Evolutionary conservation across 2,329 filamentous ascomycete species (phyloP), one percentile per base, ranked within the genome.

Genomic region (Passalora sequoiae): DNA sequence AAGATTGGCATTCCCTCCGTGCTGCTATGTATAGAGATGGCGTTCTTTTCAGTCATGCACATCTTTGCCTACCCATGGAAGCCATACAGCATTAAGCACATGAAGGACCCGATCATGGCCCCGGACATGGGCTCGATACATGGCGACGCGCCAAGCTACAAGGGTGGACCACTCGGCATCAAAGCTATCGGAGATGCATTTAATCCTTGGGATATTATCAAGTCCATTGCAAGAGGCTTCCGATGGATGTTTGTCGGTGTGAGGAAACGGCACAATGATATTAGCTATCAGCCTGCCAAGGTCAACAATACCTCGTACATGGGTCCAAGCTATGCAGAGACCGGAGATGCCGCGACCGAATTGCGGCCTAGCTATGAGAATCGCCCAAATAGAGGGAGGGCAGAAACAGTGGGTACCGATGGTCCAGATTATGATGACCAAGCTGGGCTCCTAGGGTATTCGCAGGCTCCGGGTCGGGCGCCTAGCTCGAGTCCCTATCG

Each of bases 11-110:
- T 94, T 20, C 86, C 88, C 0, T 81, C 81, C 20, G 68, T 91
- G 39, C 70, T 94, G 8, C 77, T 92, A 17, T 89, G 84, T 60
- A 70, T 92, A 29, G 88, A 94, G 66, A 94, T 94, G 88, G 79
- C 85, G 6, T 68, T 86, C 21, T 94, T 94, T 58, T 72, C 84
- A 13, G 60, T 89, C 32, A 66, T 94, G 40, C 88, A 94, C 63
- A 67, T 92, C 12, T 94, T 82, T 73, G 86, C 89, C 2, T 95
- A 92, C 60, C 77, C 85, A 1, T 92, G 83, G 72, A 74, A 74
- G 43, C 81, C 80, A 1, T 95, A 94, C 64, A 70, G 66, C 49
- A 50, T 68, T 19, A 56, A 66, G 55, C 40, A 64, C 32, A 40
- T 50, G 13, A 46, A 53, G 24, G 45, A 54, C 12, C 60, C 62